Conservation (phyloP, 2,329 filamentous ascomycete species). For the Rhinocladiella mackenziei region DNA sequence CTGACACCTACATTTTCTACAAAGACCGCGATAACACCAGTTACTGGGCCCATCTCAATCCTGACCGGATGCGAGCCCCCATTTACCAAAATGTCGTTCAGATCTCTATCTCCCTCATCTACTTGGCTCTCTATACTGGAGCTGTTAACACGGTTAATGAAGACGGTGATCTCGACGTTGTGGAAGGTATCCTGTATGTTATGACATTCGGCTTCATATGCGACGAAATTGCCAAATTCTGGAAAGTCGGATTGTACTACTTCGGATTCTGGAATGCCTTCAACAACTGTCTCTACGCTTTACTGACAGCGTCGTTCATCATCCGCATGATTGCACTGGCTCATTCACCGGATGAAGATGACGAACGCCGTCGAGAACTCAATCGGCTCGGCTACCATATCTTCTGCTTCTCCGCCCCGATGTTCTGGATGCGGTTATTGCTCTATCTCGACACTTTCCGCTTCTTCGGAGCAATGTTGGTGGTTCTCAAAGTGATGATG, state of each 20-base stretch:
- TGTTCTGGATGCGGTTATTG: conserved; percentile 93
- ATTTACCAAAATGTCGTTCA: conserved; percentile 89
- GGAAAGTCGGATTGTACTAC: conserved; percentile 89
- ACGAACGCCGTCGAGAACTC: conserved; percentile 55
- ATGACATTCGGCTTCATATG: conserved; percentile 90
- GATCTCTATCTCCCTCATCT: conserved; percentile 77
- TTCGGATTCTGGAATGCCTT: conserved; percentile 97
- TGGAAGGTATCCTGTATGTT: conserved; percentile 79
- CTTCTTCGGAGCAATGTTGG: conserved; percentile 97
- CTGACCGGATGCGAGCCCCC: conserved; percentile 88
- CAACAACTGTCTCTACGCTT: conserved; percentile 74
- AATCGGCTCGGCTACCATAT: conserved; percentile 91
- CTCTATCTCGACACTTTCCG: conserved; percentile 89
- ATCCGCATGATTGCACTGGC: conserved; percentile 73
- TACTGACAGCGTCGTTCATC: conserved; percentile 74
- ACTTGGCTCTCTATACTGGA: conserved; percentile 77
- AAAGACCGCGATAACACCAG: conserved; percentile 71
- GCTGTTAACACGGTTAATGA: conserved; percentile 94
- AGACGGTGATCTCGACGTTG: conserved; percentile 73
- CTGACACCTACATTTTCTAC: conserved; percentile 85
- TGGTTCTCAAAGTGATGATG: conserved; percentile 94
- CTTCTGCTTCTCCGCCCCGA: conserved; percentile 83
- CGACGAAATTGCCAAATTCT: conserved; percentile 83
- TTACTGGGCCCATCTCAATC: conserved; percentile 81
- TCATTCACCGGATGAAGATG: conserved; percentile 51